These are phyloP conservation scores for Lyophyllum decastes DNA, from an alignment of 768 basidiomycete species.

Conservation along the genomic window DNA sequence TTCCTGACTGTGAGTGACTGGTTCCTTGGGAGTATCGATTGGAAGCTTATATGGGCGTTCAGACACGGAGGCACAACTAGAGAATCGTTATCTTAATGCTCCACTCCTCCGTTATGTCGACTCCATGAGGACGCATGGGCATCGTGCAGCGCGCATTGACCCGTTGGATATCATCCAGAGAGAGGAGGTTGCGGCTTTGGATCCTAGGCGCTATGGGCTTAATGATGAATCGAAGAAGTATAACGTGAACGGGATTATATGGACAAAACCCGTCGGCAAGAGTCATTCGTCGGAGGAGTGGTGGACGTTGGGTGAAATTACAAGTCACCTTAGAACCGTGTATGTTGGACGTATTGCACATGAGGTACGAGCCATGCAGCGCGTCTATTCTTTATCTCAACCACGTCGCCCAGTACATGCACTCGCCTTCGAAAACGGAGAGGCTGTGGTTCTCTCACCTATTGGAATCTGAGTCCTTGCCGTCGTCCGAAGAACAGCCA, in stretches of 20 bases:
- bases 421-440: slow-evolving; percentile 83
- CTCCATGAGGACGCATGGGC: slow-evolving; percentile 81
- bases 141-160: slow-evolving; percentile 84
- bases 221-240: slow-evolving; percentile 51
- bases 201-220: slow-evolving; percentile 78
- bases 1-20: slow-evolving; percentile 68
- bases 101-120: slow-evolving; percentile 87
- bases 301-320: slow-evolving; percentile 76
- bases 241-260: slow-evolving; percentile 80
- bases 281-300: slow-evolving; percentile 32
- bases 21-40: neutral
- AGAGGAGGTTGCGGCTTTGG: slow-evolving; percentile 75
- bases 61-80: slow-evolving; percentile 69
- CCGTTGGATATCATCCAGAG: slow-evolving; percentile 87
- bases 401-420: slow-evolving; percentile 61
- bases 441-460: slow-evolving; percentile 88
- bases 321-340: slow-evolving; percentile 62
- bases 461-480: slow-evolving; percentile 63
- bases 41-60: neutral
- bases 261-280: slow-evolving; percentile 55
- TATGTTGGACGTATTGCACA: slow-evolving; percentile 89
- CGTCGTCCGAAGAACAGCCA: slow-evolving; percentile 33
- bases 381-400: neutral
- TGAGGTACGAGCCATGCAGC: slow-evolving; percentile 46
- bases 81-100: slow-evolving; percentile 72